Evolutionary conservation across 495 filamentous ascomycete species (phyloP).

Genomic region (Xylaria scruposa): DNA sequence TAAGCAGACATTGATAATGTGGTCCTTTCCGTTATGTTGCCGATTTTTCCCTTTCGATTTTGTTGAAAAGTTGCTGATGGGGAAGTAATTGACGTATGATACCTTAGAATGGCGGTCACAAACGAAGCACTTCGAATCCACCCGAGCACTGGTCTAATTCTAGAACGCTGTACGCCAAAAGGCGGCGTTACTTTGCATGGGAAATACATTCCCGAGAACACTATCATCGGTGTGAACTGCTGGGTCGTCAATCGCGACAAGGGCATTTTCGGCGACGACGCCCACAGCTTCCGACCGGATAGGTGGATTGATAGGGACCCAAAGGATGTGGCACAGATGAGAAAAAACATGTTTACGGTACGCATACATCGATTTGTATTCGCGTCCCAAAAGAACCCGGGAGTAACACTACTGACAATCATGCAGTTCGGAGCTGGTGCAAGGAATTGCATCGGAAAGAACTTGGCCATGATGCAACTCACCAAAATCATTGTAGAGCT

Average conservation of each 20-base stretch:
- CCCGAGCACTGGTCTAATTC: not conserved
- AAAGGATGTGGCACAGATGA: constrained; percentile 18
- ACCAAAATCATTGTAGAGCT: constrained; percentile 44
- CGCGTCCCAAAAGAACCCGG: no score
- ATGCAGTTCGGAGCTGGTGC: constrained; percentile 55
- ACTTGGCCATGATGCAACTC: constrained; percentile 56
- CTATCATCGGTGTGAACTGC: not conserved
- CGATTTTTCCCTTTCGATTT: no score
- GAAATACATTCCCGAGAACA: constrained; percentile 1
- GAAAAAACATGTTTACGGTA: constrained; percentile 14
- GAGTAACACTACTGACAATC: not conserved
- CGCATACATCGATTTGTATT: no score
- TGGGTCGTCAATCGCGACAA: constrained; percentile 9
- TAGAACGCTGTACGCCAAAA: not conserved
- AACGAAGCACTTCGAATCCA: constrained; percentile 9
- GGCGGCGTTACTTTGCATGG: not conserved
- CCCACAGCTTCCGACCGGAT: not conserved
- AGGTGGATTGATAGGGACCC: constrained; percentile 56
- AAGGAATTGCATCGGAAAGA: constrained; percentile 55
- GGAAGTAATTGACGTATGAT: no score
- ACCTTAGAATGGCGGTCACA: no score
- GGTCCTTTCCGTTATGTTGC: not conserved
- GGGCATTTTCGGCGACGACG: not conserved
- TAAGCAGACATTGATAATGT: no score
- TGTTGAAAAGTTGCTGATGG: no score